Evolutionary conservation across 495 filamentous ascomycete species (phyloP).

Genomic region (Letharia lupina): DNA sequence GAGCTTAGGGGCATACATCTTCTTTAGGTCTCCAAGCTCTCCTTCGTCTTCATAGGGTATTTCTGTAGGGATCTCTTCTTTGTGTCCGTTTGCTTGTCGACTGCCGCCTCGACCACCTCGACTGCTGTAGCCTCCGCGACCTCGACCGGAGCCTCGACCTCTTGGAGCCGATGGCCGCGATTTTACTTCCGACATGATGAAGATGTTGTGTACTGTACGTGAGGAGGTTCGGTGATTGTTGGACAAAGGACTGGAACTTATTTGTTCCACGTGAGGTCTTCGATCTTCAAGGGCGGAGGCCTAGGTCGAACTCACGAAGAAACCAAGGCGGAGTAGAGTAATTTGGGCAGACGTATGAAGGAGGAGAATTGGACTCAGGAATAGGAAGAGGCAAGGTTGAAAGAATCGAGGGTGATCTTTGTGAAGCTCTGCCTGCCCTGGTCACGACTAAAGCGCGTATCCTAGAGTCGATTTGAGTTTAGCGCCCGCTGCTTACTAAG

Average conservation of each 20-base stretch:
- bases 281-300: conserved; percentile 15
- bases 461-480: conserved; percentile 4
- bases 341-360: neutral
- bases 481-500: conserved; percentile 6
- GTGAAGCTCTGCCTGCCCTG: neutral
- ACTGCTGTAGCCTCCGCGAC: conserved; percentile 68
- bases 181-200: conserved; percentile 84
- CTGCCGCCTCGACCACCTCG: conserved; percentile 59
- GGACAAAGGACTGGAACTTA: conserved; percentile 15
- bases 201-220: conserved; percentile 25
- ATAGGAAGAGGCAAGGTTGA: neutral
- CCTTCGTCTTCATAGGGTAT: conserved; percentile 71
- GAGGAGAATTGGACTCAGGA: neutral
- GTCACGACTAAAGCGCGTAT: conserved; percentile 16
- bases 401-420: conserved; percentile 2
- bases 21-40: conserved; percentile 86
- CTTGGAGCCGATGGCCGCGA: conserved; percentile 65
- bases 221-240: conserved; percentile 8
- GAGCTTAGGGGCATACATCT: conserved; percentile 68
- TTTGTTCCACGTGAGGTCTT: conserved; percentile 24
- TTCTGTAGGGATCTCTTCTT: conserved; percentile 37
- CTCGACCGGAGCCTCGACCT: conserved; percentile 72
- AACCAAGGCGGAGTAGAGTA: neutral
- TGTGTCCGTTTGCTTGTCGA: conserved; percentile 65
- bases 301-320: neutral